phyloP scores from a whole-genome alignment of 768 basidiomycete species.

The Serendipita sp. region DNA sequence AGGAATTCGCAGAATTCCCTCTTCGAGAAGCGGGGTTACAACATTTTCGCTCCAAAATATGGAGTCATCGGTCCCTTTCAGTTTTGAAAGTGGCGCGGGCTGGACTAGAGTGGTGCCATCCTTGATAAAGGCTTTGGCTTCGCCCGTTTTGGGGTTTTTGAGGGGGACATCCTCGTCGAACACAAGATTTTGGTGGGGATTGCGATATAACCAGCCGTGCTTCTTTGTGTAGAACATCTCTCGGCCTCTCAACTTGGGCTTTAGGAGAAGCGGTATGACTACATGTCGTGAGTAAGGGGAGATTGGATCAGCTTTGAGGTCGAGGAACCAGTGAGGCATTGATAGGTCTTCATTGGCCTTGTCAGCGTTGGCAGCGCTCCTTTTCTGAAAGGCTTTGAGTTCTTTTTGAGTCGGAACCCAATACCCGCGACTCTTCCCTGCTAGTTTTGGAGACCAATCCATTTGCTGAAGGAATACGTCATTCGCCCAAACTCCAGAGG shows the following conservation, averaged over 20 bases:
- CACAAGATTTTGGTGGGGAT: neutral
- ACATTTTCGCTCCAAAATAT: neutral
- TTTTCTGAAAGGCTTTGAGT: neutral
- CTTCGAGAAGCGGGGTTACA: neutral
- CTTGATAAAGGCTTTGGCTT: constrained; percentile 15
- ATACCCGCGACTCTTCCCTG: constrained; percentile 51
- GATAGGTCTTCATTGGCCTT: constrained; percentile 2
- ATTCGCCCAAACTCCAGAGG: constrained; percentile 39
- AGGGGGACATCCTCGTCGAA: neutral
- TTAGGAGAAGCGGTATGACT: constrained; percentile 52
- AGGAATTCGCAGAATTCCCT: constrained; percentile 16
- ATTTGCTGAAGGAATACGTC: constrained; percentile 81
- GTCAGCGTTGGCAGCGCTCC: neutral
- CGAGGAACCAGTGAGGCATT: constrained; percentile 43
- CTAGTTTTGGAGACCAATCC: constrained; percentile 86
- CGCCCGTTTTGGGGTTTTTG: neutral
- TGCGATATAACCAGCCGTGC: constrained; percentile 40
- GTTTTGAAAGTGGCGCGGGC: constrained; percentile 24
- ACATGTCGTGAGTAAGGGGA: constrained; percentile 29
- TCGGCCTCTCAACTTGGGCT: constrained; percentile 40
- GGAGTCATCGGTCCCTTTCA: neutral
- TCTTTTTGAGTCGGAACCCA: constrained; percentile 15
- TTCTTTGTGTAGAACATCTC: constrained; percentile 36
- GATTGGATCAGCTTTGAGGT: constrained; percentile 28
- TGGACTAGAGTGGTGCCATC: constrained; percentile 33